Evolutionary conservation across 2,329 filamentous ascomycete species (phyloP).

Genomic region (Metarhizium sp.): DNA sequence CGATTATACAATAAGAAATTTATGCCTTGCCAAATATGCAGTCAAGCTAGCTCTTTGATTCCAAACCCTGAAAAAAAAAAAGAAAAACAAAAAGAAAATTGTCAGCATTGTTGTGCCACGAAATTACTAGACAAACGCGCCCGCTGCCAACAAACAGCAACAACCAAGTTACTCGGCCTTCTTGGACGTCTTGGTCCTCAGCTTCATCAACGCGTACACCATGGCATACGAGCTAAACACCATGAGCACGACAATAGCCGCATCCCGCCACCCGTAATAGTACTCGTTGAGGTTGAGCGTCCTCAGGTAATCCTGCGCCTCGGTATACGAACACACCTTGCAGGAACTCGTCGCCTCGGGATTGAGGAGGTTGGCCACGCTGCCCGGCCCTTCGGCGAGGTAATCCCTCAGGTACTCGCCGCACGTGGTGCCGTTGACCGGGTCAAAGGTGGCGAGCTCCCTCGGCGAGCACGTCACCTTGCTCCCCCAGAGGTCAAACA

Average conservation of each 20-base stretch:
- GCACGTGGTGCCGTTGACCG: conserved; percentile 44
- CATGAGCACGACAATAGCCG: conserved; percentile 49
- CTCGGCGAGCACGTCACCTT: conserved; percentile 34
- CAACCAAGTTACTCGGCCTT: conserved; percentile 25
- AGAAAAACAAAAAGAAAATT: too few relatives aligned
- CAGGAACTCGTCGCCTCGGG: conserved; percentile 47
- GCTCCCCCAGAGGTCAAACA: conserved; percentile 38
- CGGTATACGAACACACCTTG: conserved; percentile 49
- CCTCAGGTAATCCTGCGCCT: conserved; percentile 49
- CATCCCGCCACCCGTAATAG: conserved; percentile 58
- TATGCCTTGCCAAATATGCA: too few relatives aligned
- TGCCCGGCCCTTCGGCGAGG: conserved; percentile 25
- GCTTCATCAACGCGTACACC: conserved; percentile 37
- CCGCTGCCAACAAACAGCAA: too few relatives aligned
- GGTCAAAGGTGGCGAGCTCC: conserved; percentile 44
- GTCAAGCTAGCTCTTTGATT: too few relatives aligned
- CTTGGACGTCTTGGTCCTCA: conserved; percentile 38
- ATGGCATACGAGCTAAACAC: conserved; percentile 41
- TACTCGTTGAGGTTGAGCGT: conserved; percentile 52
- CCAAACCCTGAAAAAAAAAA: too few relatives aligned
- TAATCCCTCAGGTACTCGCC: conserved; percentile 46
- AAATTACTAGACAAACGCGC: too few relatives aligned
- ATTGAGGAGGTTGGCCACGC: conserved; percentile 43
- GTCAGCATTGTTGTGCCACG: too few relatives aligned
- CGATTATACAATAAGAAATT: too few relatives aligned